Conservation (phyloP, 768 basidiomycete genomes). For the Clavulina sp. region DNA sequence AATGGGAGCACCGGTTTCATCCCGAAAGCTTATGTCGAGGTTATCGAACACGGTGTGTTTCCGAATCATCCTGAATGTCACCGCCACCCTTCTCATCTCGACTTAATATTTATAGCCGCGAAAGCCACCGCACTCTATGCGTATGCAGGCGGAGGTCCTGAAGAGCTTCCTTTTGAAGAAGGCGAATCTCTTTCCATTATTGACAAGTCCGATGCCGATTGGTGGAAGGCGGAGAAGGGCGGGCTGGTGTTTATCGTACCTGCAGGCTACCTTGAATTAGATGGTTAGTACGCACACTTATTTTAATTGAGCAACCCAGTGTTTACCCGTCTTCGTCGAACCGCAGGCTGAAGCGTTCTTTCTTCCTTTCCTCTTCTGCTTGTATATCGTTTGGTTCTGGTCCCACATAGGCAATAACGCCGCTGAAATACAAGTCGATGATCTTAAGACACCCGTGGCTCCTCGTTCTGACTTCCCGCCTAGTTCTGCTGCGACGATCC, state of each 20-base stretch:
- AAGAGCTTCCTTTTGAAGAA: conserved; percentile 75
- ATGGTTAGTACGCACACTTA: conserved; percentile 59
- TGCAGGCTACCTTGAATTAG: conserved; percentile 71
- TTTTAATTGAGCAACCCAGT: conserved; percentile 34
- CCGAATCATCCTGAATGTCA: background rate
- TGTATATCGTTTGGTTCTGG: conserved; percentile 2
- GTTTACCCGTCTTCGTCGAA: conserved; percentile 35
- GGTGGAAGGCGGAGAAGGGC: conserved; percentile 90
- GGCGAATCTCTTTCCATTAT: conserved; percentile 65
- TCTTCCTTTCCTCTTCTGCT: conserved; percentile 18
- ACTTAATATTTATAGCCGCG: conserved; percentile 22
- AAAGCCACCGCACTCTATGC: conserved; percentile 67
- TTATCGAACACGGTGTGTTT: conserved; percentile 43
- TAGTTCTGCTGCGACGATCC: background rate
- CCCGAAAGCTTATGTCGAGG: conserved; percentile 76
- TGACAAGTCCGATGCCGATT: conserved; percentile 68
- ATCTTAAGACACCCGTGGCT: too few relatives aligned
- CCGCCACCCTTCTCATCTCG: background rate
- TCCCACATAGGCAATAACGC: too few relatives aligned
- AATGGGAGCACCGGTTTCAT: conserved; percentile 68
- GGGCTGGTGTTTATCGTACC: conserved; percentile 84
- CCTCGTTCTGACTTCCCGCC: too few relatives aligned
- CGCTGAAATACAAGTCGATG: too few relatives aligned
- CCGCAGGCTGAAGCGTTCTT: conserved; percentile 59
- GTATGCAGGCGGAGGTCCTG: conserved; percentile 47